phyloP scores from a whole-genome alignment of 352 stramenopile genomes.

The Peronosclerospora sorghi region DNA sequence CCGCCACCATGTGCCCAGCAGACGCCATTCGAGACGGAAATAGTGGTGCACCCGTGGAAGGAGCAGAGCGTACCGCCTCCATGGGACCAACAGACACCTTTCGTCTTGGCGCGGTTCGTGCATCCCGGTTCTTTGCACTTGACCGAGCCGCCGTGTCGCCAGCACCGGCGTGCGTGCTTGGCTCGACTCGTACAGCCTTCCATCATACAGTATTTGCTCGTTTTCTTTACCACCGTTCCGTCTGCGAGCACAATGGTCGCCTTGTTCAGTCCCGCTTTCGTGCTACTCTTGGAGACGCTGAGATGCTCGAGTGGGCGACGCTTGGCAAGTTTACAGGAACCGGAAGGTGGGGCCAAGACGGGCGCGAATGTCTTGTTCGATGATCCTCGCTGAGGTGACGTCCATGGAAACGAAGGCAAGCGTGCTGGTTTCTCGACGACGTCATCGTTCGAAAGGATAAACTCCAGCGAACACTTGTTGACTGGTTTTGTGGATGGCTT shows the following conservation, averaged over 20 bases:
- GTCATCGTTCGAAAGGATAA: conserved; percentile 30
- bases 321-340: conserved; percentile 21
- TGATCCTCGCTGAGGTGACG: conserved; percentile 19
- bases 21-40: conserved; percentile 45
- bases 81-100: conserved; percentile 53
- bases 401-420: conserved; percentile 19
- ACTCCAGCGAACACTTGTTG: conserved; percentile 45
- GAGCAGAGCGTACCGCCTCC: conserved; percentile 44
- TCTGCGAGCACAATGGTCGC: conserved; percentile 9
- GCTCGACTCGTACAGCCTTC: conserved; percentile 39
- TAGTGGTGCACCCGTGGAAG: conserved; percentile 28
- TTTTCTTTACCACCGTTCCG: conserved; percentile 28
- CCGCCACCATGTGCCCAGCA: conserved; percentile 73
- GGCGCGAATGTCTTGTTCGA: conserved; percentile 29
- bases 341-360: conserved; percentile 17
- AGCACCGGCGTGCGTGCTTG: conserved; percentile 41
- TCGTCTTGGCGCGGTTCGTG: conserved; percentile 45
- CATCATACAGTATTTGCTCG: conserved; percentile 46
- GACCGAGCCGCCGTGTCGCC: conserved; percentile 46
- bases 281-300: conserved; percentile 18
- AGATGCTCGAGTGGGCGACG: conserved; percentile 18
- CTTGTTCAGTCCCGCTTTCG: conserved; percentile 20
- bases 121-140: conserved; percentile 48
- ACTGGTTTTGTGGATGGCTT: conserved; percentile 12
- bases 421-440: conserved; percentile 12